A percentile compares a stretch with the other conserved stretches of the same genome.
Evolutionary conservation across 768 basidiomycete genomes (phyloP).

Genomic region (Pholiota molesta): DNA sequence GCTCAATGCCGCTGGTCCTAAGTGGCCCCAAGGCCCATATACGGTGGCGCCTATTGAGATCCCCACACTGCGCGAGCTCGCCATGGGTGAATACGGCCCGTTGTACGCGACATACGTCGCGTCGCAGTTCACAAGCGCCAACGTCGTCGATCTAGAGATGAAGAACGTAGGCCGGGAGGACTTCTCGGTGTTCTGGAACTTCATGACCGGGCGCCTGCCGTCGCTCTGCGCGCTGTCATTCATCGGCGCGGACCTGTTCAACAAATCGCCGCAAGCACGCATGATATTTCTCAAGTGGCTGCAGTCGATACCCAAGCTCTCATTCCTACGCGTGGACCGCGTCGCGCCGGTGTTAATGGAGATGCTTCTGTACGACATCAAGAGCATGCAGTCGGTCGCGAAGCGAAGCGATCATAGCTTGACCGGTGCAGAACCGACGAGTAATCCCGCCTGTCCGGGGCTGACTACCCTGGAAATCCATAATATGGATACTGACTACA

Average conservation of each 20-base stretch:
- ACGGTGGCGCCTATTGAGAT: conserved; percentile 45
- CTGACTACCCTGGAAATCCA: conserved; percentile 52
- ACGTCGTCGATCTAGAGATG: conserved; percentile 59
- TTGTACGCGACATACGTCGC: conserved; percentile 50
- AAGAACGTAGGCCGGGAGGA: conserved; percentile 55
- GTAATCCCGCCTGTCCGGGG: conserved; percentile 42
- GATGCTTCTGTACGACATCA: conserved; percentile 48
- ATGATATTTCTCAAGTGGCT: conserved; percentile 51
- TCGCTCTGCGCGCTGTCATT: conserved; percentile 57
- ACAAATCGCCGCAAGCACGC: conserved; percentile 22
- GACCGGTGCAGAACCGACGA: conserved; percentile 11
- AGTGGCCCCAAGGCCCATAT: conserved; percentile 20
- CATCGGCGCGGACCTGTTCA: conserved; percentile 42
- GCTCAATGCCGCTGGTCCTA: conserved; percentile 66
- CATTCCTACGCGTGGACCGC: conserved; percentile 51
- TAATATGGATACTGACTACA: conserved; percentile 29
- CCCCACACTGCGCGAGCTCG: conserved; percentile 50
- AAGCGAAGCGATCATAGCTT: background rate
- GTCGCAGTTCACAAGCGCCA: conserved; percentile 56
- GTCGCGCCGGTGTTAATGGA: conserved; percentile 45
- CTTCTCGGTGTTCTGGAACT: conserved; percentile 49
- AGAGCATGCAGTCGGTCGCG: conserved; percentile 5
- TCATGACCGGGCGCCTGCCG: conserved; percentile 52
- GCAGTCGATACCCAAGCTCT: conserved; percentile 58
- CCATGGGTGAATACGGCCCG: conserved; percentile 58